Conservation (phyloP, 441 rosid genomes). For the Lepidium campestre region DNA sequence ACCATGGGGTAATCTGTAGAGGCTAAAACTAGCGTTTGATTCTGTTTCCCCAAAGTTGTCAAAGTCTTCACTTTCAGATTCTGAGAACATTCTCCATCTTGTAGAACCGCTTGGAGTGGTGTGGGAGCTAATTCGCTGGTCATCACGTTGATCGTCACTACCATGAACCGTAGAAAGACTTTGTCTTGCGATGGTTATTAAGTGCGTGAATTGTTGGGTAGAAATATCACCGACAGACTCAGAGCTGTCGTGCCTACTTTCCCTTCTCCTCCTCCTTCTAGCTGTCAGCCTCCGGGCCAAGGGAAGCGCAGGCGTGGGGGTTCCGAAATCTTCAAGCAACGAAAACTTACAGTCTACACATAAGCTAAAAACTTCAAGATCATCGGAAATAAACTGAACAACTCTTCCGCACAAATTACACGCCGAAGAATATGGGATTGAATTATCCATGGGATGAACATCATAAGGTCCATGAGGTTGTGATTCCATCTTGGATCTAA, state of each 20-base stretch:
- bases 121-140: constrained; percentile 35
- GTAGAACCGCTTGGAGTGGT: constrained; percentile 61
- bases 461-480: constrained; percentile 15
- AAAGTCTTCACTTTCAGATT: constrained; percentile 74
- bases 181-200: constrained; percentile 51
- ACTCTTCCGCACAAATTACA: constrained; percentile 62
- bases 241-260: constrained; percentile 51
- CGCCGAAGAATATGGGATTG: constrained; percentile 29
- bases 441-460: constrained; percentile 15
- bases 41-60: constrained; percentile 58
- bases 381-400: constrained; percentile 38
- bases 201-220: constrained; percentile 53
- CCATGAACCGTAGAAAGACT: constrained; percentile 38
- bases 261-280: constrained; percentile 42
- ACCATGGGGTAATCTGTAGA: constrained; percentile 40
- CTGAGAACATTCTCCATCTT: constrained; percentile 67
- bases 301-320: constrained; percentile 36
- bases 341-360: constrained; percentile 85
- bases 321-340: constrained; percentile 64
- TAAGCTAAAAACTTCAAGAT: constrained; percentile 42
- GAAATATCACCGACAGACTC: constrained; percentile 56
- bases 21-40: constrained; percentile 54
- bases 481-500: constrained; percentile 45
- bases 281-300: constrained; percentile 33
- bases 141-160: constrained; percentile 25